Percentiles rank a stretch among this genome's conserved stretches.
These are phyloP conservation scores for Dacryopinax primogenitus DNA, from an alignment of 768 basidiomycete species.

Conservation along the genomic window DNA sequence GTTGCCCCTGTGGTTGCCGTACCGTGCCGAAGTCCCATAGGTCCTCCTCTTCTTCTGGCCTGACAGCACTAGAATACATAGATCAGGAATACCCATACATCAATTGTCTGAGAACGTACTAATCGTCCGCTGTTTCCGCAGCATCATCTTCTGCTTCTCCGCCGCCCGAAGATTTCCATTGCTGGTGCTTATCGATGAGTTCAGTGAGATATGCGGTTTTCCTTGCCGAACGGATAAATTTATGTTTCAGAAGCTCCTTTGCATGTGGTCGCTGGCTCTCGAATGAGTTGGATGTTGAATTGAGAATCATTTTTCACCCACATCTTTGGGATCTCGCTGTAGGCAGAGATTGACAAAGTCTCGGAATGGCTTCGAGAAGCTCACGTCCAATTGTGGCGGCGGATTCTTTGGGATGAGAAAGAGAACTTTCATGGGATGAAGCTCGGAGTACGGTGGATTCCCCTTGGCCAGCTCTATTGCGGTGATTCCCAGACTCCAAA, in stretches of 20 bases:
- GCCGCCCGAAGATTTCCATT: conserved; percentile 86
- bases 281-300: conserved; percentile 17
- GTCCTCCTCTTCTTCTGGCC: conserved; percentile 48
- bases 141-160: conserved; percentile 62
- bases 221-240: conserved; percentile 88
- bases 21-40: conserved; percentile 98
- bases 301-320: conserved; percentile 29
- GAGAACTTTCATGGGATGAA: conserved; percentile 99
- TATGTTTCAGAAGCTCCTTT: conserved; percentile 90
- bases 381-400: conserved; percentile 78
- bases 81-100: conserved; percentile 12
- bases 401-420: conserved; percentile 98
- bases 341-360: conserved; percentile 91
- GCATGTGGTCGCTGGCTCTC: conserved; percentile 69
- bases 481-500: conserved; percentile 96
- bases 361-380: conserved; percentile 83
- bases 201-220: conserved; percentile 91
- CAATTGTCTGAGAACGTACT: conserved; percentile 34
- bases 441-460: conserved; percentile 93
- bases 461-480: conserved; percentile 96
- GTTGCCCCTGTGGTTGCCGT: conserved; percentile 44
- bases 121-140: conserved; percentile 44
- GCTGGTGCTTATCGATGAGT: conserved; percentile 84
- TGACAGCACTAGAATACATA: conserved; percentile 28
- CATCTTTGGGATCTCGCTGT: conserved; percentile 86